Percentiles rank a stretch among this genome's conserved stretches.
These are phyloP conservation scores for Debaryomyces hansenii DNA, from an alignment of 805 yeast species.

Conservation along the genomic window DNA sequence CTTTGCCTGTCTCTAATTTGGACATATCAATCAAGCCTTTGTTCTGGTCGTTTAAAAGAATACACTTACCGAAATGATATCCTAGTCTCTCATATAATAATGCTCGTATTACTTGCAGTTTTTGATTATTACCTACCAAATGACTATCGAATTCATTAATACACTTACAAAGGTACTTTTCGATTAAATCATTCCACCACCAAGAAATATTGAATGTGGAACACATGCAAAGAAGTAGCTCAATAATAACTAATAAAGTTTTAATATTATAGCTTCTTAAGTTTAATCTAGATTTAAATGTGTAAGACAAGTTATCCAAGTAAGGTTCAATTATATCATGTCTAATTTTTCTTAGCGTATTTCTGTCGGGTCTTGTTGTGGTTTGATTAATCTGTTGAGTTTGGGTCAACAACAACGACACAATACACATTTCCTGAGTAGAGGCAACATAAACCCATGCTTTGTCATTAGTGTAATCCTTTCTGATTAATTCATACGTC, in stretches of 20 bases:
- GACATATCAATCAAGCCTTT: constrained; percentile 37
- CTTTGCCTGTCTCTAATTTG: constrained; percentile 4
- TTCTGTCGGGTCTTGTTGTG: constrained; percentile 32
- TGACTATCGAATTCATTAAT: constrained; percentile 46
- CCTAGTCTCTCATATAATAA: constrained; percentile 43
- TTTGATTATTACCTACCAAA: constrained; percentile 36
- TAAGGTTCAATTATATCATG: constrained; percentile 57
- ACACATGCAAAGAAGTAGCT: constrained; percentile 58
- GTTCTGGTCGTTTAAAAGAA: constrained; percentile 17
- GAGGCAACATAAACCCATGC: constrained; percentile 83
- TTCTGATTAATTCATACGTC: constrained; percentile 77
- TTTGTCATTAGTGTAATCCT: constrained; percentile 73
- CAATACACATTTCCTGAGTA: constrained; percentile 84
- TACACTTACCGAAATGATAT: constrained; percentile 48
- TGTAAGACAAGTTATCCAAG: constrained; percentile 71
- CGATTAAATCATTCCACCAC: constrained; percentile 46
- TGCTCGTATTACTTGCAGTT: constrained; percentile 48
- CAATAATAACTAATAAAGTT: constrained; percentile 65
- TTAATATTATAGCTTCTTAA: constrained; percentile 71
- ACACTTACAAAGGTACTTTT: constrained; percentile 46
- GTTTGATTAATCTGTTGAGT: constrained; percentile 39
- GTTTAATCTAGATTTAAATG: constrained; percentile 70
- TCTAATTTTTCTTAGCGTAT: constrained; percentile 47
- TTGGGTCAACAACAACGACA: constrained; percentile 64
- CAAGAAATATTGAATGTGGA: constrained; percentile 39